These are phyloP conservation scores for Trichoderma orchidacearum DNA, from an alignment of 495 filamentous ascomycete genomes.

Conservation along the genomic window DNA sequence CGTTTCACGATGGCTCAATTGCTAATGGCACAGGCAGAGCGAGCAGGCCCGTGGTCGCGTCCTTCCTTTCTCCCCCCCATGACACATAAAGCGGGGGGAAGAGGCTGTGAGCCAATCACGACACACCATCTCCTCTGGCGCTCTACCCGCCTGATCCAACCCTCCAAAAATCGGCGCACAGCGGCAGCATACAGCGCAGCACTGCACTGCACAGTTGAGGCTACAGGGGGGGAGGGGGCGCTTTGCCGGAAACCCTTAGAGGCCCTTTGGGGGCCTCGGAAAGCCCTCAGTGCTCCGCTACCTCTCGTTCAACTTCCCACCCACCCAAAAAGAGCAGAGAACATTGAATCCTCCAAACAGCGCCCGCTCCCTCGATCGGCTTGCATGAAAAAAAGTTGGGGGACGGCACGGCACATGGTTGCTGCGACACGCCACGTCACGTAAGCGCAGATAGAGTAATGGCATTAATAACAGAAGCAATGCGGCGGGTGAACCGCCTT, in stretches of 20 bases:
- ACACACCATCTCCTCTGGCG: not conserved
- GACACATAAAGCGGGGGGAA: slow-evolving; percentile 10
- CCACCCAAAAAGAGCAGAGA: not conserved
- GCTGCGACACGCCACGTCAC: slow-evolving; percentile 3
- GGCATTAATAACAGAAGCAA: not conserved
- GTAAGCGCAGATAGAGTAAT: not conserved
- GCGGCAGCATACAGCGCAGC: not conserved
- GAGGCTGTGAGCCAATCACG: slow-evolving; percentile 2
- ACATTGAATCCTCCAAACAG: not conserved
- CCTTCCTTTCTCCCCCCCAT: slow-evolving; percentile 5
- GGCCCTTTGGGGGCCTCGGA: not conserved
- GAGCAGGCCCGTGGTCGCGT: not conserved
- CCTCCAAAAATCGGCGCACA: not conserved
- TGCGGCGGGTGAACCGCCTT: not conserved
- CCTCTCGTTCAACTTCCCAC: no score
- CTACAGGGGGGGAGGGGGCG: not conserved
- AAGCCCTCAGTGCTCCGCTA: not conserved
- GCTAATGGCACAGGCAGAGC: not conserved
- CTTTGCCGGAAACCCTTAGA: not conserved
- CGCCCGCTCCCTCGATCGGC: not conserved
- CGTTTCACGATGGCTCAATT: slow-evolving; percentile 1
- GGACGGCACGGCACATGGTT: not conserved
- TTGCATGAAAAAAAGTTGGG: not conserved
- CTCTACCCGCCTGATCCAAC: slow-evolving; percentile 1
- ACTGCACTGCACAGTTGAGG: not conserved